These are phyloP conservation scores for Rehmannia glutinosa DNA, from an alignment of 257 asterid species.

Conservation along the genomic window DNA sequence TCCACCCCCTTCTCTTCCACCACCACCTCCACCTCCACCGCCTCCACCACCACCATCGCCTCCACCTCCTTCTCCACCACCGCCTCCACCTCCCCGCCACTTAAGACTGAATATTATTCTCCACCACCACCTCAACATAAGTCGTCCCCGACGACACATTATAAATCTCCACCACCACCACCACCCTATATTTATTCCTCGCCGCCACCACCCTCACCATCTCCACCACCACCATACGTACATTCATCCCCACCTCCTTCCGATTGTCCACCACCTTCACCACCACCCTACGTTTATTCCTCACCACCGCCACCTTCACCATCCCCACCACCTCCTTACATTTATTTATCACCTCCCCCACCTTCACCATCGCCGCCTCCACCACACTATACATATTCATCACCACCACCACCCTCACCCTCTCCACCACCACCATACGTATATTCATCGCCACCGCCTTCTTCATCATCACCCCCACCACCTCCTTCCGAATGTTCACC, in stretches of 20 bases:
- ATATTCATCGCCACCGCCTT: constrained; percentile 5
- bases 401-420: constrained; percentile 16
- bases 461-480: constrained; percentile 1
- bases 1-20: not conserved
- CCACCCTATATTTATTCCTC: constrained; percentile 3
- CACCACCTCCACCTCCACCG: constrained; percentile 11
- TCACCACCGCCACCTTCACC: constrained; percentile 19
- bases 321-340: constrained; percentile 14
- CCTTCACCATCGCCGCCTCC: constrained; percentile 17
- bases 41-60: constrained; percentile 27
- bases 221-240: constrained; percentile 11
- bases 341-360: constrained; percentile 19
- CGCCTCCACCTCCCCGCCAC: constrained; percentile 19
- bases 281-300: constrained; percentile 10
- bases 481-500: not conserved
- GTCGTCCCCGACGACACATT: not conserved
- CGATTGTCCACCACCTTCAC: constrained; percentile 18
- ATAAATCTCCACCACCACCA: constrained; percentile 9
- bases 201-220: not conserved
- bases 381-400: constrained; percentile 22
- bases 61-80: constrained; percentile 26
- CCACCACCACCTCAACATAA: not conserved
- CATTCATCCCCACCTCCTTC: constrained; percentile 4
- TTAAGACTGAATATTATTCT: not conserved
- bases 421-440: constrained; percentile 10